Base-by-base conservation (phyloP, 2,329 filamentous ascomycete species). In the Exophiala aquamarina region DNA sequence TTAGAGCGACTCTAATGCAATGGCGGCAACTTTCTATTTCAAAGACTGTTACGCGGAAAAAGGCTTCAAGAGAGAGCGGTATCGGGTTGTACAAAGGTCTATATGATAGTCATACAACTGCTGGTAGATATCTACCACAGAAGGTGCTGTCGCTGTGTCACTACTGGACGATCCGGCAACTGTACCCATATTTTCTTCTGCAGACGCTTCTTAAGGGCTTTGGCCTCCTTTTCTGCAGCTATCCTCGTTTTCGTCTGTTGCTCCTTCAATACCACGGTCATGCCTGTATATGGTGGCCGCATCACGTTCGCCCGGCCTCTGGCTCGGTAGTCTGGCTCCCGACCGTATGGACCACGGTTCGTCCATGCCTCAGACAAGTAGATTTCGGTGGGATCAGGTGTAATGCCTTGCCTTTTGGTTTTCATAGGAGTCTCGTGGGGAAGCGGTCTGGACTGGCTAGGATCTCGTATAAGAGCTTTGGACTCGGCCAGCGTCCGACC, bases 281-380 rank as follows among this genome's bases (percentile, higher is more conserved):
- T 79, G 56, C 78, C 88, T 21, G 92, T 89, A 57, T 82, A 80
- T 1, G 89, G 89, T 56, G 83, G 83, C 46, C 76, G 75, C 67
- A 93, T 75, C 26, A 81, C 67, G 60, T 87, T 80, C 55, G 85
- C 79, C 47, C 79, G 75, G 26, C 89, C 89, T 63, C 88, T 79
- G 3, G 89, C 90, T 54, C 92, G 83, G 67, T 84, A 86, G 58
- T 91, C 86, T 4, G 80, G 72, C 36, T 75, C 72, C 50, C 70
- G 71, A 19, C 79, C 78, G 66, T 76, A 85, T 1, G 77, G 75
- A 0, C 89, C 88, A 55, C 86, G 84, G 44, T 87, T 89, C 35
- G 95, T 89, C 92, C 92, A 98, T 3, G 91, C 89, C 70, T 97
- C 83, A 44, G 90, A 86, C 58, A 98, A 79, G 67, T 96, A 98